phyloP scores from a whole-genome alignment of 768 basidiomycete genomes.

The Neoboletus subvelutipes region DNA sequence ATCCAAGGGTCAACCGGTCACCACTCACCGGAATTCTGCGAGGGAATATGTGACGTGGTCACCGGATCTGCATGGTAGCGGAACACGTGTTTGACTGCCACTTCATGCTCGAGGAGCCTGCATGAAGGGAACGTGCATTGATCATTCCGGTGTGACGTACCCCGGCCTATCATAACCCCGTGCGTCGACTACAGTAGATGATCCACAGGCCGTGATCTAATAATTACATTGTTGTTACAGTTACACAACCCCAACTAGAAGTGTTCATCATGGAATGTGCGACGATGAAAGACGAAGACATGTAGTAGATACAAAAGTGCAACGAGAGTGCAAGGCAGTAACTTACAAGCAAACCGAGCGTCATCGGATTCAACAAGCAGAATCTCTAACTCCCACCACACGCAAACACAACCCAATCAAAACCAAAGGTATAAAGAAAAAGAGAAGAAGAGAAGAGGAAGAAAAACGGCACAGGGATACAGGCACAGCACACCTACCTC shows the following conservation, averaged over 20 bases:
- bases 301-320: constrained; percentile 12
- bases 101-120: background rate
- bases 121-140: background rate
- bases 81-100: background rate
- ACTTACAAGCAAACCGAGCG: constrained; percentile 6
- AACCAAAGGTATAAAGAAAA: background rate
- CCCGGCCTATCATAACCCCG: background rate
- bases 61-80: background rate
- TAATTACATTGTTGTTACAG: background rate
- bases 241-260: background rate
- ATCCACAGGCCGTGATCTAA: background rate
- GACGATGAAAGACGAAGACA: background rate
- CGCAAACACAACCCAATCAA: background rate
- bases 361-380: background rate
- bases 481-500: constrained; percentile 12
- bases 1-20: no score
- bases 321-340: constrained; percentile 2
- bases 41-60: no score
- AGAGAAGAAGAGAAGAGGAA: background rate
- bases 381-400: background rate
- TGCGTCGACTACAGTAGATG: background rate
- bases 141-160: background rate
- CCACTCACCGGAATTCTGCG: no score
- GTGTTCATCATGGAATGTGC: background rate
- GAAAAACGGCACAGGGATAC: background rate